Percentiles rank a stretch among this genome's conserved stretches.
Conservation (phyloP, 768 basidiomycete species). For the Pleurotus ostreatus region DNA sequence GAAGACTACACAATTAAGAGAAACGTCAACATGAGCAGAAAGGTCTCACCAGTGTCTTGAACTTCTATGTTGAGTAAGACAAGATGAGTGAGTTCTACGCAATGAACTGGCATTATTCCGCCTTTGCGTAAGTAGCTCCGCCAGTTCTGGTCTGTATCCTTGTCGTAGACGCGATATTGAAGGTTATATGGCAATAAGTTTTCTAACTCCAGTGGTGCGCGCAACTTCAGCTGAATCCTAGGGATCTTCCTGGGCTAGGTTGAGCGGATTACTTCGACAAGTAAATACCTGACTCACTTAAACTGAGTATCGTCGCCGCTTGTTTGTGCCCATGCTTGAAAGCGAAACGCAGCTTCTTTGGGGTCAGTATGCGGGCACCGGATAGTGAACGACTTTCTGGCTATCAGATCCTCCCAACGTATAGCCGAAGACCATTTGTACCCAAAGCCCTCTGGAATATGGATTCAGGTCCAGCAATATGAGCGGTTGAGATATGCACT, state of each 20-base stretch:
- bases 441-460: conserved; percentile 83
- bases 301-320: conserved; percentile 48
- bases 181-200: conserved; percentile 93
- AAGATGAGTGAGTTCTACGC: conserved; percentile 87
- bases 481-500: conserved; percentile 23
- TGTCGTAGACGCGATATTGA: conserved; percentile 96
- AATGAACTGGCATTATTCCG: conserved; percentile 94
- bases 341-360: conserved; percentile 85
- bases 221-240: conserved; percentile 77
- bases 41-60: conserved; percentile 76
- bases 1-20: conserved; percentile 50
- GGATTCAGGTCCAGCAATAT: not conserved
- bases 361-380: conserved; percentile 81
- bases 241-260: conserved; percentile 65
- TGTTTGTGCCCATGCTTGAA: conserved; percentile 87
- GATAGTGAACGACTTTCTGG: conserved; percentile 66
- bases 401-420: conserved; percentile 84
- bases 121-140: conserved; percentile 90
- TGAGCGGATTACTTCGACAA: not conserved
- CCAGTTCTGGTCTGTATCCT: conserved; percentile 92
- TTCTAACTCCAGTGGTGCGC: conserved; percentile 93
- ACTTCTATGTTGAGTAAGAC: conserved; percentile 86
- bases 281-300: conserved; percentile 37
- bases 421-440: conserved; percentile 90
- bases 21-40: not conserved